phyloP scores from a whole-genome alignment of 75 land plant genomes.

The Selaginella tamariscina region DNA sequence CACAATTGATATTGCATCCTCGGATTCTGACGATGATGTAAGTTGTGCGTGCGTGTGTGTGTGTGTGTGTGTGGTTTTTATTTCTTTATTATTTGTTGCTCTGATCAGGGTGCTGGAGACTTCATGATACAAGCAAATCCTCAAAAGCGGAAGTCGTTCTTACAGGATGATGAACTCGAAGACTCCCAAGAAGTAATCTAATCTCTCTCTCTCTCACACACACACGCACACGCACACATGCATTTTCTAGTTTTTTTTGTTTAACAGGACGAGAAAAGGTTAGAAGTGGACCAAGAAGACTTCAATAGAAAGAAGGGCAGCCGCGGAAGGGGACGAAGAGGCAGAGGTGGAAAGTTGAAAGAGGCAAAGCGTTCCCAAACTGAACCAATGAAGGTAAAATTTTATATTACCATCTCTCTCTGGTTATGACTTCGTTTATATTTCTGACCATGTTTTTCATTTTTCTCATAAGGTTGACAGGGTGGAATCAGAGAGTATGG shows the following conservation, averaged over 20 bases:
- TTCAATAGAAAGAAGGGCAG: background rate
- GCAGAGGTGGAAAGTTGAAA: background rate
- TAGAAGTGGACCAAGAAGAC: background rate
- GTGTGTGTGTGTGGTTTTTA: background rate
- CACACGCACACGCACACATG: background rate
- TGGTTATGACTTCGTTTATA: background rate
- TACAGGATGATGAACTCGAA: background rate
- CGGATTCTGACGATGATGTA: constrained; percentile 69
- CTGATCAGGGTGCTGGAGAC: constrained; percentile 52
- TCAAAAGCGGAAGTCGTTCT: constrained; percentile 37
- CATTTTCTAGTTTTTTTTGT: background rate
- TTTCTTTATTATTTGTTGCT: background rate
- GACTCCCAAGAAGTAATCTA: background rate
- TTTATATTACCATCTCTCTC: constrained; percentile 8
- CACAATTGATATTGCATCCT: constrained; percentile 22
- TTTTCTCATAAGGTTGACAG: constrained; percentile 13
- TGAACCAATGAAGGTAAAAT: constrained; percentile 16
- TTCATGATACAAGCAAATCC: constrained; percentile 64
- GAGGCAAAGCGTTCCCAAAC: constrained; percentile 2
- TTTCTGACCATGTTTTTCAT: background rate
- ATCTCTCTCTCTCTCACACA: no score
- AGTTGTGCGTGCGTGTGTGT: background rate
- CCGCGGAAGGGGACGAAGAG: background rate
- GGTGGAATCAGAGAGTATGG: constrained; percentile 11
- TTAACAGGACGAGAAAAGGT: background rate